Percentiles rank a stretch among this genome's conserved stretches.
Evolutionary conservation across 2,329 filamentous ascomycete genomes (phyloP).

Genomic region (Raffaelea albimanens): DNA sequence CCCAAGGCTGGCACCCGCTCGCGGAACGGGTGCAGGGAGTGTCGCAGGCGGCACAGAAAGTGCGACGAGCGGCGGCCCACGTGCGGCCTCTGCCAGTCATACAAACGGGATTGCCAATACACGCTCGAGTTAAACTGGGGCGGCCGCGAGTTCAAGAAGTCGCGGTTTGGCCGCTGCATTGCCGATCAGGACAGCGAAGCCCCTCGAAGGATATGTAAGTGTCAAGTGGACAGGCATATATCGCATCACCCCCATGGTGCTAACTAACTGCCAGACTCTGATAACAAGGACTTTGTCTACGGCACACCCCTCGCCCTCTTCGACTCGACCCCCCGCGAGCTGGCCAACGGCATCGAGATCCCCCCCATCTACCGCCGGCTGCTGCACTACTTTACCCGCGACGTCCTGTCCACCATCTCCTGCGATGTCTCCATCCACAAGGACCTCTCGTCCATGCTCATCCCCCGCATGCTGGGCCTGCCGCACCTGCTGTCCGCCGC

Average conservation of each 20-base stretch:
- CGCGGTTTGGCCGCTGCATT: neutral
- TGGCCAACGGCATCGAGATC: constrained; percentile 7
- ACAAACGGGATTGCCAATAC: constrained; percentile 5
- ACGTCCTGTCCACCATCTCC: constrained; percentile 8
- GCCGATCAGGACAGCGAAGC: neutral
- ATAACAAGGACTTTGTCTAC: neutral
- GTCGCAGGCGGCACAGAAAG: constrained; percentile 8
- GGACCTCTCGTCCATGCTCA: constrained; percentile 12
- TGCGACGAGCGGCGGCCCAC: constrained; percentile 9
- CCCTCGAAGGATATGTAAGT: neutral
- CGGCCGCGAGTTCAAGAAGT: neutral
- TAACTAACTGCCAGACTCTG: neutral
- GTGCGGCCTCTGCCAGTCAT: constrained; percentile 4
- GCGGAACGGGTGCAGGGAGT: constrained; percentile 9
- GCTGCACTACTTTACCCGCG: constrained; percentile 9
- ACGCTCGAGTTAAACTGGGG: constrained; percentile 8
- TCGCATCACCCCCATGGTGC: too few species aligned
- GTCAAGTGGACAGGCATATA: neutral
- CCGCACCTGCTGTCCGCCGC: constrained; percentile 40
- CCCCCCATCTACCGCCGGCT: constrained; percentile 7
- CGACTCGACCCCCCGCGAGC: neutral
- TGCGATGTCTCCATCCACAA: constrained; percentile 8
- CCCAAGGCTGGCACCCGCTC: neutral
- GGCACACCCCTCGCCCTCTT: neutral
- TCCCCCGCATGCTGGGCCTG: constrained; percentile 63